phyloP scores from a whole-genome alignment of 2,329 filamentous ascomycete genomes.

The Aureobasidium sp. region DNA sequence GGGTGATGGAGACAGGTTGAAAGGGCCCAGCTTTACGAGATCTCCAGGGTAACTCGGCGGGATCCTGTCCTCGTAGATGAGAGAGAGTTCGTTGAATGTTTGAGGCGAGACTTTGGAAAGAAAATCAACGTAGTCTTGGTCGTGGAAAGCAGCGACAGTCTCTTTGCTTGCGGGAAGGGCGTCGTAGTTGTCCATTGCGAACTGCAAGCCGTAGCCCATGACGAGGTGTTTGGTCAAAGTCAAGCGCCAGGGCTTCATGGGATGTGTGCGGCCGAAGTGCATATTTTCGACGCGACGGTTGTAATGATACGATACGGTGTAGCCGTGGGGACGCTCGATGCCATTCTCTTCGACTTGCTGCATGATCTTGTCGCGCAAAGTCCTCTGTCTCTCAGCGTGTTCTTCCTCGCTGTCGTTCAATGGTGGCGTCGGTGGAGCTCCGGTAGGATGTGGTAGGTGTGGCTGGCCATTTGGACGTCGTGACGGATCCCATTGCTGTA shows the following conservation, averaged over 20 bases:
- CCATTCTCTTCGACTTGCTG: constrained; percentile 52
- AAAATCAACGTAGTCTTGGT: constrained; percentile 84
- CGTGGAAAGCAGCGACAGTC: constrained; percentile 82
- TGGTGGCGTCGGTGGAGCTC: constrained; percentile 29
- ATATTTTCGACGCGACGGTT: constrained; percentile 93
- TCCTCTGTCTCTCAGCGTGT: constrained; percentile 28
- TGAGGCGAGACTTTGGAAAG: constrained; percentile 42
- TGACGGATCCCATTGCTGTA: constrained; percentile 18
- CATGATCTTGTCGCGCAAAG: constrained; percentile 48
- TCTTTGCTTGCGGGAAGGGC: constrained; percentile 78
- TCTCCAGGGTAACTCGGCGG: constrained; percentile 40
- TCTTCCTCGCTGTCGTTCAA: constrained; percentile 48
- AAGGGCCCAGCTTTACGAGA: constrained; percentile 48
- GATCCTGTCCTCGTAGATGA: constrained; percentile 37
- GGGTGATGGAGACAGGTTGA: constrained; percentile 56
- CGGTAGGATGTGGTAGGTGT: background rate
- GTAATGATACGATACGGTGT: constrained; percentile 91
- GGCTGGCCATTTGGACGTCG: background rate
- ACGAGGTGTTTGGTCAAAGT: constrained; percentile 93
- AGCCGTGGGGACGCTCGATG: constrained; percentile 73
- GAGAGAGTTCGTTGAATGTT: constrained; percentile 47
- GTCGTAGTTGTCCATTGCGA: constrained; percentile 92
- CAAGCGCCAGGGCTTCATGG: constrained; percentile 98
- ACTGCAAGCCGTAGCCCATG: constrained; percentile 89
- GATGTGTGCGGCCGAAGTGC: constrained; percentile 93